Conservation (phyloP, 768 basidiomycete genomes). For the Strobilomyces dryophilus region DNA sequence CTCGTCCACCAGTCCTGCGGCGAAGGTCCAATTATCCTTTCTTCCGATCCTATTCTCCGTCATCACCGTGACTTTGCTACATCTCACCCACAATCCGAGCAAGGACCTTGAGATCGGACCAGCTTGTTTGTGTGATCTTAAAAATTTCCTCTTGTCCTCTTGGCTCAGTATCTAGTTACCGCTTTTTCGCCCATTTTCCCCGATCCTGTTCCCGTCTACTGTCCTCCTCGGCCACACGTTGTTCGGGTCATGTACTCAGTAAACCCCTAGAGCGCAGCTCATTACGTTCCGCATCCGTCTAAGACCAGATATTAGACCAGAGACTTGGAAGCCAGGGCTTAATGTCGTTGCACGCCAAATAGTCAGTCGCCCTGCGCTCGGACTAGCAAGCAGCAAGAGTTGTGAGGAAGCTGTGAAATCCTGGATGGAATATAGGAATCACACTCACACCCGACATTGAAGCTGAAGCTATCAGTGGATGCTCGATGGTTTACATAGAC, state of each 20-base stretch:
- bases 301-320: background rate
- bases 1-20: background rate
- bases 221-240: background rate
- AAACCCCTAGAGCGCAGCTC: background rate
- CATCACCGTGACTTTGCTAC: background rate
- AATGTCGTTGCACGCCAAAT: background rate
- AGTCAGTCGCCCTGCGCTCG: background rate
- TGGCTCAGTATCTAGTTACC: background rate
- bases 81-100: background rate
- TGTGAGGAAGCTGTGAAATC: background rate
- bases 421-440: background rate
- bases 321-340: background rate
- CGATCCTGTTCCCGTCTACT: background rate
- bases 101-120: background rate
- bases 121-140: background rate
- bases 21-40: background rate
- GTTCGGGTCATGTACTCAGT: background rate
- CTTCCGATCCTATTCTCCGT: background rate
- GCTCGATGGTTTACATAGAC: constrained; percentile 1
- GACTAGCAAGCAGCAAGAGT: background rate
- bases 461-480: background rate
- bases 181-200: too few species aligned
- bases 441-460: background rate
- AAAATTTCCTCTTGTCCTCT: background rate
- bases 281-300: background rate